Base-by-base conservation (phyloP, 495 filamentous ascomycete species). In the Aspergillus kassunensis region DNA sequence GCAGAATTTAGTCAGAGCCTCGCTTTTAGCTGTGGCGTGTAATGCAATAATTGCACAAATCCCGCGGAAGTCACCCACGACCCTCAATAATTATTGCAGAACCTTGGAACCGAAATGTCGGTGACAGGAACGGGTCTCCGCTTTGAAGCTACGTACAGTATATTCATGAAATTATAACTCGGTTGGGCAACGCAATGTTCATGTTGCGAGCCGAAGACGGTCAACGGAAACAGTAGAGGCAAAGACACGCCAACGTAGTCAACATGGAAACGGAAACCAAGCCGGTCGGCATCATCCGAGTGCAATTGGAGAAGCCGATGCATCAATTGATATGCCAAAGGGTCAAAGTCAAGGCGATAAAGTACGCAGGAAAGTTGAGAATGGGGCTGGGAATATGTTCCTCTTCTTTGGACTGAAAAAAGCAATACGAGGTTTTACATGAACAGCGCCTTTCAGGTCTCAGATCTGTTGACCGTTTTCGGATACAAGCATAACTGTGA, bases 51-150 rank as follows among this genome's bases (percentile, higher is more conserved):
- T 48, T 23, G 13, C 27, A 42, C 43, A 20, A 42, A 48, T 48
- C 44, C 37, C 37, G 18, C 24, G 42, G 21, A n/a, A n/a, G n/a
- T 48, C 20, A 21, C 44, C 24, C 29, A 18, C 23, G 36, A 21
- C 25, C 23, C 49, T 52, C 41, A 31, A 52, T n/a, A n/a, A n/a
- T n/a, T n/a, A n/a, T 39, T 45, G 40, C 36, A 21, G 40, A 24
- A 40, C 45, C 53, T 35, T 49, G 21, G 40, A 24, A 40, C 45
- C 53, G 44, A 54, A 55, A 55, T 49, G 52, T 55, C 52, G 52
- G 52, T 55, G 52, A 40, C 52, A 44, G 24, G 29, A 48, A 43
- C 23, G 37, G 36, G 45, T 49, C 44, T 49, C 44, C 19, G 45
- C 35, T 18, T 45, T 49, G 20, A 29, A 25, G 40, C 15, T 29